Evolutionary conservation across 163 green algal species (phyloP).

Genomic region (Scenedesmus sp.): DNA sequence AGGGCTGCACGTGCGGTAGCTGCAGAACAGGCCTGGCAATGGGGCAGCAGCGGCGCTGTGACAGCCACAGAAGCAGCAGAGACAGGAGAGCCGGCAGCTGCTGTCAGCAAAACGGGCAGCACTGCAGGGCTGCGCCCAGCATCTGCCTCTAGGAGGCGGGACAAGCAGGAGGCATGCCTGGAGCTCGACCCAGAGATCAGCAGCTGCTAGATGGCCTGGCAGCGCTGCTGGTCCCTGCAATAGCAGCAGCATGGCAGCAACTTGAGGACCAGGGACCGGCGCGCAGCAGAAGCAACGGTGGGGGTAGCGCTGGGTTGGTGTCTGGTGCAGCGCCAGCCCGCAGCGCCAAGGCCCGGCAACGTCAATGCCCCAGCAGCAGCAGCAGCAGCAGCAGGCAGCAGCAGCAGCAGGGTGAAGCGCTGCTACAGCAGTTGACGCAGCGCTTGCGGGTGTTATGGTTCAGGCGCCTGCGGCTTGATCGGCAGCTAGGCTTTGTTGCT

Average conservation of each 20-base stretch:
- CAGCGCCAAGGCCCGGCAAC: not conserved
- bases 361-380: not conserved
- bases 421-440: not conserved
- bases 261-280: not conserved
- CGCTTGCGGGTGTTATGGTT: not conserved
- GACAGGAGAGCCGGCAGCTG: not conserved
- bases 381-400: too few relatives aligned
- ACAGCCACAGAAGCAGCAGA: not conserved
- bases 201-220: not conserved
- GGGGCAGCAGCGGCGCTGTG: not conserved
- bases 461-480: constrained; percentile 1
- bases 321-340: not conserved
- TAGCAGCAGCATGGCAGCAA: not conserved
- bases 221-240: not conserved
- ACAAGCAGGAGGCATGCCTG: not conserved
- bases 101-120: too few relatives aligned
- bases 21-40: not conserved
- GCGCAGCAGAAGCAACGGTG: not conserved
- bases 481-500: not conserved
- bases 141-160: not conserved
- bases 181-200: not conserved
- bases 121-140: too few relatives aligned
- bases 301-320: not conserved
- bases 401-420: not conserved
- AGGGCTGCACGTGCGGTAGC: not conserved